Percentiles rank a stretch among this genome's conserved stretches.
Conservation (phyloP, 2,329 filamentous ascomycete species). For the Diaporthe batatas region DNA sequence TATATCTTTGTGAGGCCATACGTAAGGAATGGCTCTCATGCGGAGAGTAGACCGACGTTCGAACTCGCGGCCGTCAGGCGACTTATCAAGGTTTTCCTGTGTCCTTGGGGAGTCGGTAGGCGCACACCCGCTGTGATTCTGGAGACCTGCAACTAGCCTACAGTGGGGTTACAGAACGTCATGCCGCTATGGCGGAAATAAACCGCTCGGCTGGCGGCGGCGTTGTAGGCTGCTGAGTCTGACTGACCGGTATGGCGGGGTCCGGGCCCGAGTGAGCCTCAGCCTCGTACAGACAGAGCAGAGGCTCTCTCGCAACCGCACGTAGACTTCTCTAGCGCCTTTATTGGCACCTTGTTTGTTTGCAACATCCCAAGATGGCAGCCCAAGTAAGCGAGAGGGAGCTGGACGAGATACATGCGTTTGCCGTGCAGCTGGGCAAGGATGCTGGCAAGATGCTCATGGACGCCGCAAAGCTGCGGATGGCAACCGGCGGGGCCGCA, state of each 20-base stretch:
- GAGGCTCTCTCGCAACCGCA: conserved; percentile 1
- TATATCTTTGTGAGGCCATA: neutral
- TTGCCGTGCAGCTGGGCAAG: conserved; percentile 78
- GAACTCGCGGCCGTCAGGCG: neutral
- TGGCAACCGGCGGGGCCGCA: conserved; percentile 48
- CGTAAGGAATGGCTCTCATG: neutral
- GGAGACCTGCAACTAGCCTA: neutral
- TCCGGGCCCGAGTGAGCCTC: neutral
- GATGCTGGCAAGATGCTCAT: conserved; percentile 77
- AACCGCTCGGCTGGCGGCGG: conserved; percentile 40
- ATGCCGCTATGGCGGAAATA: conserved; percentile 34
- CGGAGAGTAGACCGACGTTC: neutral
- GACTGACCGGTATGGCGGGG: neutral
- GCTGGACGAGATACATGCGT: conserved; percentile 75
- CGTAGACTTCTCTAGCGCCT: conserved; percentile 14
- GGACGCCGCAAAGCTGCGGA: conserved; percentile 71
- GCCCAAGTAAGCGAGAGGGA: conserved; percentile 54
- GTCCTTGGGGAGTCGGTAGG: neutral
- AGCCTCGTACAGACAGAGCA: neutral
- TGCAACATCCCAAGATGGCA: neutral
- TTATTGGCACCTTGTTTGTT: neutral
- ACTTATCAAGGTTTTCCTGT: conserved; percentile 4
- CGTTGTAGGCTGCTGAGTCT: neutral
- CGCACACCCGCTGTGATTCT: neutral
- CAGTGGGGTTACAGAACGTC: conserved; percentile 29